Evolutionary conservation across 148 eudicot genomes (phyloP).

Genomic region (Rhododendron molle): DNA sequence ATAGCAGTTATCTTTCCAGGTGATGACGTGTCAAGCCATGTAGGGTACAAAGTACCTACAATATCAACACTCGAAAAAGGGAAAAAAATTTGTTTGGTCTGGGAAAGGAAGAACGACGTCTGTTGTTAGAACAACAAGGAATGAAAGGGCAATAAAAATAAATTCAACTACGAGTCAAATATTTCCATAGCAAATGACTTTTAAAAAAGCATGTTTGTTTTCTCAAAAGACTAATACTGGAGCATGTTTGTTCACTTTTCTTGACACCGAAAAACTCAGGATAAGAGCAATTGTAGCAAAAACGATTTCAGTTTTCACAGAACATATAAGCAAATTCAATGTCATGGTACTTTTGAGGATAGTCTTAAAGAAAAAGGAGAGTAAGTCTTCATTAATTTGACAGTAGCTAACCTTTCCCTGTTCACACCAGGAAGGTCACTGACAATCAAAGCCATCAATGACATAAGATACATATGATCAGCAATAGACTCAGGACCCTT

Average conservation of each 20-base stretch:
- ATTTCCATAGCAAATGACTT: background rate
- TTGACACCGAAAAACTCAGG: background rate
- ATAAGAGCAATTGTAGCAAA: background rate
- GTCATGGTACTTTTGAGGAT: background rate
- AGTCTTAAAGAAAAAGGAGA: background rate
- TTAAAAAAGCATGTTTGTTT: background rate
- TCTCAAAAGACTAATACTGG: background rate
- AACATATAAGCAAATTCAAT: background rate
- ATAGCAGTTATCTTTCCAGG: background rate
- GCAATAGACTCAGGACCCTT: conserved; percentile 97
- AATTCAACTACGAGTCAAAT: background rate
- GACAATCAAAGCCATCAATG: conserved; percentile 89
- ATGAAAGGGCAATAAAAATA: background rate
- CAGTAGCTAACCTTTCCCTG: conserved; percentile 67
- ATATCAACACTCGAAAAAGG: background rate
- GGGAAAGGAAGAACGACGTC: background rate
- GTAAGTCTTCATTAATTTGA: background rate
- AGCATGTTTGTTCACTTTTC: background rate
- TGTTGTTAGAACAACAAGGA: background rate
- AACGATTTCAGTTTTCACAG: background rate
- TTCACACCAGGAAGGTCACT: conserved; percentile 74
- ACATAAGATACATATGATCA: conserved; percentile 98
- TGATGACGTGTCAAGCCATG: background rate
- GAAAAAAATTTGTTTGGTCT: background rate
- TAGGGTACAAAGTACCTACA: background rate